Evolutionary conservation across 2,329 filamentous ascomycete species (phyloP).

Genomic region (Phoma sp.): DNA sequence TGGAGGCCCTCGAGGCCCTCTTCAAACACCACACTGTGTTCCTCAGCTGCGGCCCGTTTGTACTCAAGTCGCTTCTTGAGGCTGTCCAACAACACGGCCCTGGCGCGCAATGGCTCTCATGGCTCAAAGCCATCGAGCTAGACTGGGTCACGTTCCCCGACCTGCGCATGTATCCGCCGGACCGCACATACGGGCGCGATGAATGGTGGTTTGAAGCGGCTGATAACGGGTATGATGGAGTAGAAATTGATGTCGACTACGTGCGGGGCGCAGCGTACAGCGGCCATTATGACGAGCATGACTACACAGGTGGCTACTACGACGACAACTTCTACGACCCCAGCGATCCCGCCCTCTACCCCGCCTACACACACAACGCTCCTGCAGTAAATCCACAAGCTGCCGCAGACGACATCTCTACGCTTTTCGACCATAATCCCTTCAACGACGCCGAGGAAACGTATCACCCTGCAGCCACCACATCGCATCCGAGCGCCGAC

Average conservation of each 20-base stretch:
- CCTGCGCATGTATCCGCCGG: constrained; percentile 39
- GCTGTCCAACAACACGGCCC: constrained; percentile 34
- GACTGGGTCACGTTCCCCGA: constrained; percentile 47
- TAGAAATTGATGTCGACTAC: constrained; percentile 39
- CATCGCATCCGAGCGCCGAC: constrained; percentile 20
- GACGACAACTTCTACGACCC: constrained; percentile 45
- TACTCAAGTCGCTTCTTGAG: constrained; percentile 38
- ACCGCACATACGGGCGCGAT: constrained; percentile 28
- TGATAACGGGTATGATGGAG: constrained; percentile 14
- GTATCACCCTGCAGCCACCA: constrained; percentile 14
- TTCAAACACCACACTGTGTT: constrained; percentile 43
- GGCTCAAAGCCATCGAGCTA: constrained; percentile 40
- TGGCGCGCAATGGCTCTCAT: constrained; percentile 38
- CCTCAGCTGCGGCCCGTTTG: constrained; percentile 45
- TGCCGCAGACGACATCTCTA: constrained; percentile 34
- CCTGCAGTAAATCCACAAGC: constrained; percentile 6
- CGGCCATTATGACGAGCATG: constrained; percentile 41
- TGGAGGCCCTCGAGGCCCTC: constrained; percentile 43
- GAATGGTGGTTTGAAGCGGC: constrained; percentile 35
- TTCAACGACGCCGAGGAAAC: constrained; percentile 39
- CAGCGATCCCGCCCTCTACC: constrained; percentile 33
- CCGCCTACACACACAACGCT: constrained; percentile 25
- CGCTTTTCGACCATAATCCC: constrained; percentile 40
- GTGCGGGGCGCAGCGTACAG: constrained; percentile 32
- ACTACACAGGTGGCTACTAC: constrained; percentile 42